Conservation (phyloP, 2,329 filamentous ascomycete genomes). For the Zarea fungicola region DNA sequence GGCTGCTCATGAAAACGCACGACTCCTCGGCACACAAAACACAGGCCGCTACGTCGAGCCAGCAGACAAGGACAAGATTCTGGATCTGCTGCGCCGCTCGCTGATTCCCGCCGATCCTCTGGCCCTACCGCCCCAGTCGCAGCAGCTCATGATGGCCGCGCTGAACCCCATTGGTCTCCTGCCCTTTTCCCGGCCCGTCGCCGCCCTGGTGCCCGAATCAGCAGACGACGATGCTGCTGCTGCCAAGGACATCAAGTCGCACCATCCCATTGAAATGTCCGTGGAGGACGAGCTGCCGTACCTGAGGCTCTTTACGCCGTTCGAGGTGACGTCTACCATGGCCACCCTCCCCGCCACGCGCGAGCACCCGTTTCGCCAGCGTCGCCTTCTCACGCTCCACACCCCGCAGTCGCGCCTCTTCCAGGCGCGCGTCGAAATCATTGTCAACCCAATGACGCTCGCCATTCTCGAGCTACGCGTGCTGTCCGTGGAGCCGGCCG, state of each 20-base stretch:
- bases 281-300: constrained; percentile 63
- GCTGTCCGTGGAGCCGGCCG: constrained; percentile 50
- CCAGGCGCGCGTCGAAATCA: constrained; percentile 51
- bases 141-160: constrained; percentile 43
- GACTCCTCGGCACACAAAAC: constrained; percentile 38
- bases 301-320: constrained; percentile 64
- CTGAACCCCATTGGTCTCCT: constrained; percentile 48
- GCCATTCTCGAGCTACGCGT: constrained; percentile 50
- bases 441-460: constrained; percentile 49
- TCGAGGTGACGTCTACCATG: constrained; percentile 55
- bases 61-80: constrained; percentile 32
- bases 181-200: constrained; percentile 40
- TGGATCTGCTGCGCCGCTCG: constrained; percentile 35
- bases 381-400: constrained; percentile 50
- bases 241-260: constrained; percentile 48
- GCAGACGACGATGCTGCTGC: no score
- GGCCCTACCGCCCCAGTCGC: constrained; percentile 24
- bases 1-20: constrained; percentile 53
- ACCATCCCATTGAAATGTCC: constrained; percentile 58
- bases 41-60: constrained; percentile 32
- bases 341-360: constrained; percentile 35
- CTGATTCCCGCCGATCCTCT: constrained; percentile 32
- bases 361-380: constrained; percentile 39
- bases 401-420: constrained; percentile 46
- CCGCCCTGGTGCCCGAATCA: constrained; percentile 22